A percentile compares a stretch with the other conserved stretches of the same genome.
These are phyloP conservation scores for Liquidambar formosana DNA, from an alignment of 164 flowering plant genomes.

Conservation along the genomic window DNA sequence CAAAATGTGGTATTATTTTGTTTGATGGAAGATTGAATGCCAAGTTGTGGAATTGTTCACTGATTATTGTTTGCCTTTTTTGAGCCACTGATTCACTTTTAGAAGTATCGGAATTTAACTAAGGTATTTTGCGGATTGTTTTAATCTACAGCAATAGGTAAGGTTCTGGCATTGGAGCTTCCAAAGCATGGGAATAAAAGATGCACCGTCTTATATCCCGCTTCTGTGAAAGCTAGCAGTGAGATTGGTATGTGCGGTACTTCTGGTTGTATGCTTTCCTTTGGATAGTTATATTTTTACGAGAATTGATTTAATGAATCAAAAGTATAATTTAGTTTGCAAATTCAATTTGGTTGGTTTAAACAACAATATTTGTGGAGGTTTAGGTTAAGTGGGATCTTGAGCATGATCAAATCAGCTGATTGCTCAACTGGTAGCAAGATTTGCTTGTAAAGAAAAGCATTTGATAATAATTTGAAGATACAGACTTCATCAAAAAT, in stretches of 20 bases:
- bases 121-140: conserved; percentile 1
- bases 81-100: no score
- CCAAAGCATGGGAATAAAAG: conserved; percentile 52
- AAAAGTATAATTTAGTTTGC: not conserved
- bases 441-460: not conserved
- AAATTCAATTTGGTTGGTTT: not conserved
- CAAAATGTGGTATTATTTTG: no score
- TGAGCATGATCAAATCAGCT: not conserved
- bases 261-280: conserved; percentile 3
- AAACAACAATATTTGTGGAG: not conserved
- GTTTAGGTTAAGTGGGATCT: not conserved
- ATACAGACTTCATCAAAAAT: no score
- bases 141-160: conserved; percentile 71
- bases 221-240: conserved; percentile 83
- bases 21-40: no score
- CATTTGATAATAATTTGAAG: not conserved
- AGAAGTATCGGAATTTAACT: not conserved
- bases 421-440: not conserved
- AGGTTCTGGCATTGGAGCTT: conserved; percentile 85
- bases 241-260: conserved; percentile 70
- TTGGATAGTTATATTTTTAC: not conserved
- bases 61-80: no score
- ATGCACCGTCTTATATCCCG: conserved; percentile 85
- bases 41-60: no score
- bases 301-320: no score